Percentiles rank a stretch among this genome's conserved stretches.
Evolutionary conservation across 2,329 filamentous ascomycete species (phyloP).

Genomic region (Chaetomiaceae sp.): DNA sequence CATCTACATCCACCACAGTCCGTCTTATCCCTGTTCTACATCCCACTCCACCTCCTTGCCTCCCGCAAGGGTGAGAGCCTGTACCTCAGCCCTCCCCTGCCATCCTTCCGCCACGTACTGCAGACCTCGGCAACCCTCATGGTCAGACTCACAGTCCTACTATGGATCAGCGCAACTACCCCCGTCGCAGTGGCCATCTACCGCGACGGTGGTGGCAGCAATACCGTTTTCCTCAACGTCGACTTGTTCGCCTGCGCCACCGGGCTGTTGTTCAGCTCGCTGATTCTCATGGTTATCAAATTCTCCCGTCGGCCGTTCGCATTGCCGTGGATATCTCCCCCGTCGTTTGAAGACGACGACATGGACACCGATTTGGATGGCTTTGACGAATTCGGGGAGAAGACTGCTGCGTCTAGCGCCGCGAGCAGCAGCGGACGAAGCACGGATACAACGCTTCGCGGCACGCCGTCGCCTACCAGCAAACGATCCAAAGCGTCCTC

Average conservation of each 20-base stretch:
- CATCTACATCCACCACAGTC: constrained; percentile 19
- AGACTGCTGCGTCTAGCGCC: neutral
- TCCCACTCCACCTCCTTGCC: constrained; percentile 30
- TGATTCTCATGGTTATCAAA: neutral
- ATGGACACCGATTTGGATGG: neutral
- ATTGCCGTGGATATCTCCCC: constrained; percentile 5
- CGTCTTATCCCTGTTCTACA: constrained; percentile 31
- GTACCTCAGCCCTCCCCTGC: constrained; percentile 18
- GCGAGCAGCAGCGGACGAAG: neutral
- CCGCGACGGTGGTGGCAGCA: constrained; percentile 5
- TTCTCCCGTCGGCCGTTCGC: constrained; percentile 10
- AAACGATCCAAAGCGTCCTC: neutral
- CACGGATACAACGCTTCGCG: neutral
- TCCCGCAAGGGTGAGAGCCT: constrained; percentile 25
- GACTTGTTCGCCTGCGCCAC: constrained; percentile 28
- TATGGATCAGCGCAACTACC: constrained; percentile 30
- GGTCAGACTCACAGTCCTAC: constrained; percentile 26
- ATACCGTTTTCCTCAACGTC: constrained; percentile 20
- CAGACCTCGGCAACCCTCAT: constrained; percentile 31
- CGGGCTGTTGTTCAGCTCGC: constrained; percentile 7
- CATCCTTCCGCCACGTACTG: constrained; percentile 29
- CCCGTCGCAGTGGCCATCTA: constrained; percentile 26
- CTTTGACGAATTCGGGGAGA: neutral
- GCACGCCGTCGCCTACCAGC: neutral
- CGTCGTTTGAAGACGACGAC: neutral